Evolutionary conservation across 169 alveolate genomes (phyloP), one percentile per base, ranked within the genome.

Genomic region (Cytauxzoon felis): DNA sequence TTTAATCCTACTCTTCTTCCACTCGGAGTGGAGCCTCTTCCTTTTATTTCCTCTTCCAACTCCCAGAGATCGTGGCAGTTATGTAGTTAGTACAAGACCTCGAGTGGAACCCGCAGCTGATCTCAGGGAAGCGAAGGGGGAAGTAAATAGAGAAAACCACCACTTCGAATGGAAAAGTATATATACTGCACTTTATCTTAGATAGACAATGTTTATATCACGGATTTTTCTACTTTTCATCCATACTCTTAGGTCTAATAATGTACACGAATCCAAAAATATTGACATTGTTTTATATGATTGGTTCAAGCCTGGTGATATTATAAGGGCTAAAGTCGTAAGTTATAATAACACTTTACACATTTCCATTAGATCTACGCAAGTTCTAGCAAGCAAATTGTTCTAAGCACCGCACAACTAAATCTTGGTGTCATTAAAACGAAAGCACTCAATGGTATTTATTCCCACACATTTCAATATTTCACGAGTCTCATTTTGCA

Each of bases 221-320:
- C 4, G 4, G 13, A 16, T 29, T 3, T 7, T 16, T 7, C 27
- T 8, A 3, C 13, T 56, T 3, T 9, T 38, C 16, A 6, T 8
- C n/a, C 13, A 42, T 6, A 4, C 54, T 3, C 40, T 2, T 53
- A 64, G 78, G 64, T 53, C 36, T 36, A 32, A 42, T 64, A 53
- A 53, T 43, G 68, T 73, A n/a, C 59, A 59, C 60, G 75, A 62
- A 59, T 73, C 83, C 18, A 73, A 73, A 63, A 53, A 58, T 51
- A 56, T 73, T 6, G 86, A 76, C 30, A 7, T 56, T n/a, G 56
- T 45, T 8, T 19, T 66, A 23, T 65, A 32, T 43, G 81, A 76
- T 5, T 76, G 86, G 59, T 76, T 76, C 67, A 29, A 30, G 0
- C 86, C 86, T 0, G 86, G 86, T 27, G 86, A 76, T 38, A 50